Percentiles rank a stretch among this genome's conserved stretches.
These are phyloP conservation scores for Xylaria arbuscula DNA, from an alignment of 2,329 filamentous ascomycete genomes.

Conservation along the genomic window DNA sequence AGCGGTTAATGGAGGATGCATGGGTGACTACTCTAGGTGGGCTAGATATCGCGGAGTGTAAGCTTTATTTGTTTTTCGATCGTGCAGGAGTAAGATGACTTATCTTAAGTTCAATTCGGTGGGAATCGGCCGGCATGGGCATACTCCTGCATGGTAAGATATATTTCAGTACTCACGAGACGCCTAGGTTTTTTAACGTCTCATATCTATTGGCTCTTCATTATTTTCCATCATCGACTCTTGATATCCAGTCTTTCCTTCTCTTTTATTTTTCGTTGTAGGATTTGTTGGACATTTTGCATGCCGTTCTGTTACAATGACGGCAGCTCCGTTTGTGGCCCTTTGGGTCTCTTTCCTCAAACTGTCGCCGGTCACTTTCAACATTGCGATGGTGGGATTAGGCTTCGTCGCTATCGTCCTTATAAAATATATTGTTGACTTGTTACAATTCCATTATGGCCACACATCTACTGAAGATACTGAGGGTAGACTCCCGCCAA, in stretches of 20 bases:
- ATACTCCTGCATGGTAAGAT: slow-evolving; percentile 9
- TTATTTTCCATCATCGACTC: slow-evolving; percentile 3
- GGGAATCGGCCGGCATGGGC: slow-evolving; percentile 3
- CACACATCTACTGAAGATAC: slow-evolving; percentile 11
- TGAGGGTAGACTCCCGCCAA: slow-evolving; percentile 30
- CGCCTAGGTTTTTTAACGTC: slow-evolving; percentile 15
- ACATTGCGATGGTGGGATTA: slow-evolving; percentile 7
- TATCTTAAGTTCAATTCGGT: slow-evolving; percentile 1
- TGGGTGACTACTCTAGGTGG: background rate
- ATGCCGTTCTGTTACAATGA: slow-evolving; percentile 14
- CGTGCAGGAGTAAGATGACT: slow-evolving; percentile 7
- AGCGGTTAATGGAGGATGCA: background rate
- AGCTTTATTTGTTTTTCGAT: background rate
- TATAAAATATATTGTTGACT: slow-evolving; percentile 25
- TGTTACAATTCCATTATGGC: slow-evolving; percentile 30
- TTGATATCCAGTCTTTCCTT: background rate
- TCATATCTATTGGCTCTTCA: background rate
- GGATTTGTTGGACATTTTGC: background rate
- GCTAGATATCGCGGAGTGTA: slow-evolving; percentile 4
- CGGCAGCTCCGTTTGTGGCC: slow-evolving; percentile 31
- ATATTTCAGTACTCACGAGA: background rate
- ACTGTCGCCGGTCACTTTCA: slow-evolving; percentile 14
- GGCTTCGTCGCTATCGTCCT: slow-evolving; percentile 20
- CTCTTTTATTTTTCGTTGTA: slow-evolving; percentile 1
- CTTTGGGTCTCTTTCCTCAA: slow-evolving; percentile 28